Conservation (phyloP, 306 rosid genomes). For the Dicorynia guianensis region DNA sequence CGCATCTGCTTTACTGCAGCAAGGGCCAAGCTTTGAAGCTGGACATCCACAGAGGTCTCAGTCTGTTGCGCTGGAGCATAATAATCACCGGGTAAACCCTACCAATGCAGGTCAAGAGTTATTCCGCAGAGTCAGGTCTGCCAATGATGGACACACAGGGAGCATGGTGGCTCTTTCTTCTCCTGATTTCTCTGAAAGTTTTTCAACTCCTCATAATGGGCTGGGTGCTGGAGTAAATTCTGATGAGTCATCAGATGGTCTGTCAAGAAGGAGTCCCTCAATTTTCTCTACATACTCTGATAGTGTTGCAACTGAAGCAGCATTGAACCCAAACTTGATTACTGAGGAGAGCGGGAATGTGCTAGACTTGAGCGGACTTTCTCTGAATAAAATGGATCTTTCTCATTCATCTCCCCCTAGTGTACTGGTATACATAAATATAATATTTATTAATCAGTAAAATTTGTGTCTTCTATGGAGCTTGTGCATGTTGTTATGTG, state of each 20-base stretch:
- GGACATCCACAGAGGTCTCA: constrained; percentile 54
- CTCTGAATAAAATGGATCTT: constrained; percentile 45
- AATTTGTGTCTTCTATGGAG: constrained; percentile 26
- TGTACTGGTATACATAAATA: constrained; percentile 54
- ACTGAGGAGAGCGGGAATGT: constrained; percentile 54
- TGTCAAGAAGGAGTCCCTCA: constrained; percentile 61
- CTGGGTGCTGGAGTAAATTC: constrained; percentile 41
- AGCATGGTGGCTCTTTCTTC: constrained; percentile 45
- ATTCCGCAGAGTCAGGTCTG: constrained; percentile 60
- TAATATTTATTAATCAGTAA: constrained; percentile 9
- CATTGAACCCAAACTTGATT: constrained; percentile 45
- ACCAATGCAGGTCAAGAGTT: constrained; percentile 51
- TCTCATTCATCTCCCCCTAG: constrained; percentile 66
- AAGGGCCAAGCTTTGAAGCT: constrained; percentile 51
- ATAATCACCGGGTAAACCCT: constrained; percentile 25
- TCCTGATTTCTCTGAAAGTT: constrained; percentile 45
- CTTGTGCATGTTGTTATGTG: background rate
- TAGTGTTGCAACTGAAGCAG: constrained; percentile 46
- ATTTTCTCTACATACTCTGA: constrained; percentile 59
- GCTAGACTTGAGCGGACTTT: constrained; percentile 33
- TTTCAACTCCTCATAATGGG: constrained; percentile 46
- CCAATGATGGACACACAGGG: constrained; percentile 42
- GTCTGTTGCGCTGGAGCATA: constrained; percentile 51
- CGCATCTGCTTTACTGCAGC: constrained; percentile 49
- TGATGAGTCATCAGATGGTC: constrained; percentile 47